These are phyloP conservation scores for Globisporangium acanthophoron DNA, from an alignment of 352 stramenopile species.

Conservation along the genomic window DNA sequence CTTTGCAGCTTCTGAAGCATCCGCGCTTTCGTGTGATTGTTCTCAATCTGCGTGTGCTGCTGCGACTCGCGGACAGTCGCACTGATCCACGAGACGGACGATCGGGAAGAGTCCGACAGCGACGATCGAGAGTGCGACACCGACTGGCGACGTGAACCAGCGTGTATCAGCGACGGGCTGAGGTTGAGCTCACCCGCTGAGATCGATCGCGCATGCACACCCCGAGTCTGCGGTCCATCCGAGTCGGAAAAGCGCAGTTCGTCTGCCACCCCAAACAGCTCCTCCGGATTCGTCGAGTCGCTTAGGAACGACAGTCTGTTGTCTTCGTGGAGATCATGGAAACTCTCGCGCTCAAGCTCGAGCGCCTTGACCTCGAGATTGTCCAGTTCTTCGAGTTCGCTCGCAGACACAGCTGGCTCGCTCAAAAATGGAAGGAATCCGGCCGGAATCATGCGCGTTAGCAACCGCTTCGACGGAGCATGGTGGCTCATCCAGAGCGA, in stretches of 20 bases:
- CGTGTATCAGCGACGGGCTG: not conserved
- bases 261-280: not conserved
- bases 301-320: slow-evolving; percentile 30
- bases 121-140: slow-evolving; percentile 31
- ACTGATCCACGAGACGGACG: slow-evolving; percentile 24
- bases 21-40: slow-evolving; percentile 48
- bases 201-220: slow-evolving; percentile 6
- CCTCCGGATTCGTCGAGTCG: slow-evolving; percentile 17
- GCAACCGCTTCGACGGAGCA: slow-evolving; percentile 80
- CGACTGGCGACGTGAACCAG: slow-evolving; percentile 17
- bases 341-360: slow-evolving; percentile 31
- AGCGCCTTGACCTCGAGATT: slow-evolving; percentile 70
- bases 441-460: slow-evolving; percentile 86
- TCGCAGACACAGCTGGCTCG: slow-evolving; percentile 69
- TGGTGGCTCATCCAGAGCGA: slow-evolving; percentile 94
- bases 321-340: slow-evolving; percentile 26
- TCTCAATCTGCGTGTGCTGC: slow-evolving; percentile 49
- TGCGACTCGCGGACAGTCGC: slow-evolving; percentile 36
- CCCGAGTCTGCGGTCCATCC: not conserved
- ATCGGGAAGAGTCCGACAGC: slow-evolving; percentile 20
- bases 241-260: slow-evolving; percentile 8
- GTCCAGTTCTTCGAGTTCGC: slow-evolving; percentile 86
- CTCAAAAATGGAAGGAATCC: slow-evolving; percentile 89
- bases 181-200: slow-evolving; percentile 9
- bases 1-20: slow-evolving; percentile 64